A percentile compares a stretch with the other conserved stretches of the same genome.
phyloP scores from a whole-genome alignment of 306 rosid genomes.

The Quercus mongolica region DNA sequence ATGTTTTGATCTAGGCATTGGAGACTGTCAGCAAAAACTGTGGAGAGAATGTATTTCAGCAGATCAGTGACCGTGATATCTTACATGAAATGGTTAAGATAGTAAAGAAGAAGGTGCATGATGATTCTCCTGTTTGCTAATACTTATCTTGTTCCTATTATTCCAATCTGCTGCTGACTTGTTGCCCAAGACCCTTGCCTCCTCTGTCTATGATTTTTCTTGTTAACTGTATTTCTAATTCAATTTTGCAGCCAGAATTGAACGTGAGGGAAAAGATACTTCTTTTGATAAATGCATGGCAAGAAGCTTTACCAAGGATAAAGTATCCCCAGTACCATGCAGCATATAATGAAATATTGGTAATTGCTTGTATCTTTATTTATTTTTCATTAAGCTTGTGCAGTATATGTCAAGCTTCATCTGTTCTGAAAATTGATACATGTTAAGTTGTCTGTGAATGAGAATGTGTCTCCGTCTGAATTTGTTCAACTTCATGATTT shows the following conservation, averaged over 20 bases:
- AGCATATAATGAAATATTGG: conserved; percentile 85
- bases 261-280: conserved; percentile 91
- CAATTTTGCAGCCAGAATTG: conserved; percentile 81
- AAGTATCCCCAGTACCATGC: conserved; percentile 82
- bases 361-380: conserved; percentile 24
- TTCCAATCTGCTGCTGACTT: conserved; percentile 14
- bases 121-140: conserved; percentile 9
- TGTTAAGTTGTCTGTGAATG: not conserved
- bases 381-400: conserved; percentile 3
- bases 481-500: not conserved
- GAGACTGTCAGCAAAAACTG: conserved; percentile 95
- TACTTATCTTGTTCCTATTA: conserved; percentile 3
- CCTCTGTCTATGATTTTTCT: conserved; percentile 15
- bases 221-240: conserved; percentile 23
- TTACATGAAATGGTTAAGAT: conserved; percentile 94
- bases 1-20: conserved; percentile 55
- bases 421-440: not conserved
- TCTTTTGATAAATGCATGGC: conserved; percentile 84
- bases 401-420: conserved; percentile 10
- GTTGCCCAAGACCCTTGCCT: not conserved
- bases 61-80: conserved; percentile 82
- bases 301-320: conserved; percentile 84
- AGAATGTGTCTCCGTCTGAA: not conserved
- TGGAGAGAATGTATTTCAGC: conserved; percentile 84
- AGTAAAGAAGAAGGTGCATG: conserved; percentile 87